A percentile compares a stretch with the other conserved stretches of the same genome.
Conservation (phyloP, 129 eudicot genomes). For the Silybum marianum region DNA sequence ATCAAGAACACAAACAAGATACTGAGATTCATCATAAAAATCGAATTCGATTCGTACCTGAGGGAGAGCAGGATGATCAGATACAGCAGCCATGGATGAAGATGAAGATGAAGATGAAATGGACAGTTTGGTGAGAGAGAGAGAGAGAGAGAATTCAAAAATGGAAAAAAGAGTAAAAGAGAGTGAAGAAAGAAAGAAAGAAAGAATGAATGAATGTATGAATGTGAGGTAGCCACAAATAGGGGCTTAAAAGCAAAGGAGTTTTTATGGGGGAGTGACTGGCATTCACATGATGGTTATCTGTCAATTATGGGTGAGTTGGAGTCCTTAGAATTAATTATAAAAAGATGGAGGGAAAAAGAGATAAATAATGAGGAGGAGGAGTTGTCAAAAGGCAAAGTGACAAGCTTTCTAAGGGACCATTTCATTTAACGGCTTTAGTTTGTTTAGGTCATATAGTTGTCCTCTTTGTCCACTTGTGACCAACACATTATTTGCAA, state of each 20-base stretch:
- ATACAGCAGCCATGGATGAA: slow-evolving; percentile 59
- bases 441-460: slow-evolving; percentile 45
- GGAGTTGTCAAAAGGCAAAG: slow-evolving; percentile 60
- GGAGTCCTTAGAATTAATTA: slow-evolving; percentile 48
- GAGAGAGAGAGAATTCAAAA: slow-evolving; percentile 39
- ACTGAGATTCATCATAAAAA: not conserved
- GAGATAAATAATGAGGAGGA: slow-evolving; percentile 36
- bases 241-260: slow-evolving; percentile 29
- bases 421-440: slow-evolving; percentile 49
- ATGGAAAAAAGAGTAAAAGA: slow-evolving; percentile 33
- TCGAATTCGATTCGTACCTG: slow-evolving; percentile 40
- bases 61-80: slow-evolving; percentile 45
- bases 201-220: slow-evolving; percentile 25
- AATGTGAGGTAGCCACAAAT: slow-evolving; percentile 35
- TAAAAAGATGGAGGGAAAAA: slow-evolving; percentile 18
- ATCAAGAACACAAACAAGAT: slow-evolving; percentile 8
- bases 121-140: not conserved
- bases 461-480: slow-evolving; percentile 51
- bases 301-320: slow-evolving; percentile 67
- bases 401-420: slow-evolving; percentile 57
- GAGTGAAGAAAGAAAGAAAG: not conserved
- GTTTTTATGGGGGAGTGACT: slow-evolving; percentile 32
- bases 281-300: slow-evolving; percentile 67
- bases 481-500: slow-evolving; percentile 34
- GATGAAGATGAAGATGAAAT: not conserved